phyloP scores from a whole-genome alignment of 257 asterid genomes.

The Solanum pimpinellifolium region DNA sequence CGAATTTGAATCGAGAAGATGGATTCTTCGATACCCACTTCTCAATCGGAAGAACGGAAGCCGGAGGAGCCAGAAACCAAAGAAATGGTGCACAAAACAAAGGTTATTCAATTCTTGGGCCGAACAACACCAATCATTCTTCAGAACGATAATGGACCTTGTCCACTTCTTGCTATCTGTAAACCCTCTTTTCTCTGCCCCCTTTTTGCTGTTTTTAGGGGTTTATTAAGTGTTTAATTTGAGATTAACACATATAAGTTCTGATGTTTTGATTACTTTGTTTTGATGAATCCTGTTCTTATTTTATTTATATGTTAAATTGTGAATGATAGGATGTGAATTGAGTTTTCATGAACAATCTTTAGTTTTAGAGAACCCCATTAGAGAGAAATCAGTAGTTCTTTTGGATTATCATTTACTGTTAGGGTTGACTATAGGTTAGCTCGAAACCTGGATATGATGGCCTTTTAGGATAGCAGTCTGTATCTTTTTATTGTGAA shows the following conservation, averaged over 20 bases:
- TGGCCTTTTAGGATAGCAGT: neutral
- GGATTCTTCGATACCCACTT: neutral
- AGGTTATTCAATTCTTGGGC: slow-evolving; percentile 74
- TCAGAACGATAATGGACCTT: slow-evolving; percentile 94
- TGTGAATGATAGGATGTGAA: neutral
- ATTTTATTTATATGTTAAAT: neutral
- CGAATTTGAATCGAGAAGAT: neutral
- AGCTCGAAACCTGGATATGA: neutral
- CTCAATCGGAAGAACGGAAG: neutral
- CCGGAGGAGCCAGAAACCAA: slow-evolving; percentile 18
- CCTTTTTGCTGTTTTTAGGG: slow-evolving; percentile 9
- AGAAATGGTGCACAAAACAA: slow-evolving; percentile 59
- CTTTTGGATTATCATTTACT: neutral
- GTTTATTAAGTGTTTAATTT: neutral
- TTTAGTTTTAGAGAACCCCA: neutral
- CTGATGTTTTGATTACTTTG: neutral
- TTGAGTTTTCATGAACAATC: neutral
- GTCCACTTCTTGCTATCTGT: slow-evolving; percentile 98
- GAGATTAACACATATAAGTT: neutral
- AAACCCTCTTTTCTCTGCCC: slow-evolving; percentile 1
- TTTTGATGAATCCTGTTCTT: neutral
- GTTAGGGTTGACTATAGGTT: neutral
- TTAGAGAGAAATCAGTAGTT: neutral
- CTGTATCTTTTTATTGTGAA: neutral
- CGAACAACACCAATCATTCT: slow-evolving; percentile 72